Conservation (phyloP, 1,139 yeast species). For the Suhomyces chickasaworum region DNA sequence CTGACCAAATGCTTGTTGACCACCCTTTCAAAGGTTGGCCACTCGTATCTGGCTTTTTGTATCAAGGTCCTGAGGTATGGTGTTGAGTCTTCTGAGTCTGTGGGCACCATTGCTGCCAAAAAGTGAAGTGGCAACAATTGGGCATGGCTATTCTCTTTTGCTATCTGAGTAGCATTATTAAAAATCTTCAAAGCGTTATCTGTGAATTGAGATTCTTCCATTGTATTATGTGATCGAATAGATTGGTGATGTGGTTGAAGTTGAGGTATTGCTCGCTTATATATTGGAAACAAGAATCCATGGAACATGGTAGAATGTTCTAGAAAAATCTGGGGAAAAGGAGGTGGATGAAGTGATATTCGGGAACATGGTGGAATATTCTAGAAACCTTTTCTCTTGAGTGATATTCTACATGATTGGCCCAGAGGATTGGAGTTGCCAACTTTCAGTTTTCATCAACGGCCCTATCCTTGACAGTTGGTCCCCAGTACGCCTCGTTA, state of each 20-base stretch:
- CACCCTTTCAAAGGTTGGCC: slow-evolving; percentile 73
- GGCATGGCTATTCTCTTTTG: slow-evolving; percentile 80
- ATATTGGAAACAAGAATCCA: neutral
- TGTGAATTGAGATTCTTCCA: slow-evolving; percentile 79
- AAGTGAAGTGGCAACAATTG: slow-evolving; percentile 85
- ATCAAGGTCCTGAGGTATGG: slow-evolving; percentile 80
- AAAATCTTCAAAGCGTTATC: slow-evolving; percentile 88
- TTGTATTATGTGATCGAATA: slow-evolving; percentile 16
- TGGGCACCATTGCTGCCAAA: slow-evolving; percentile 87
- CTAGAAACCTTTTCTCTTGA: neutral
- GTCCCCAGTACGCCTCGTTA: neutral
- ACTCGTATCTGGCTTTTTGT: slow-evolving; percentile 87
- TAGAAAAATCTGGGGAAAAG: slow-evolving; percentile 1
- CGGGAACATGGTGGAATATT: neutral
- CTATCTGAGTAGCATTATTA: slow-evolving; percentile 76
- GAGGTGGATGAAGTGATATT: neutral
- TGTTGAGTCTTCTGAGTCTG: slow-evolving; percentile 67
- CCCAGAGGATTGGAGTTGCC: neutral
- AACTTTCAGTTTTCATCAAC: no score
- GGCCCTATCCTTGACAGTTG: no score
- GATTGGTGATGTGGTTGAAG: neutral
- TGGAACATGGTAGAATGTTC: slow-evolving; percentile 10
- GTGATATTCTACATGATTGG: neutral
- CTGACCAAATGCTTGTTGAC: slow-evolving; percentile 82
- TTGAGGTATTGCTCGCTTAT: neutral